Evolutionary conservation across 106 monocot species (phyloP), one percentile per base, ranked within the genome.

Genomic region (Posidonia australis): DNA sequence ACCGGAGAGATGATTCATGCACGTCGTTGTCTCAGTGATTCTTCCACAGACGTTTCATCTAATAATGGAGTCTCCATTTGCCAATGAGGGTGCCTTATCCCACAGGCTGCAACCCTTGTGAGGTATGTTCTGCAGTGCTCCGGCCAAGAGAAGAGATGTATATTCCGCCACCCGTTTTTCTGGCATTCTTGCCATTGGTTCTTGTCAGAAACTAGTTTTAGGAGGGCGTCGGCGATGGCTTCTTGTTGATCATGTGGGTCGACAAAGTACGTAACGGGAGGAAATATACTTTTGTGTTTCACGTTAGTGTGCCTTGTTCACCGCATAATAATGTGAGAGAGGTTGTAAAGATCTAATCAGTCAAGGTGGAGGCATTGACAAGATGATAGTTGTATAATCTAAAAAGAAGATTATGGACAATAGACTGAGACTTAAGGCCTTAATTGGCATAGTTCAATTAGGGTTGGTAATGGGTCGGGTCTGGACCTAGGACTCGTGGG

Each of bases 61-160:
- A n/a, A n/a, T 0, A 70, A 45, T 4, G 94, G 86, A 13, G 94
- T 90, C 69, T 96, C 94, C 1, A 72, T 80, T 51, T 84, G 77
- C 94, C 94, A 96, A 27, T 84, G 90, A 0, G 94, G 90, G 67
- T 96, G 90, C 54, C 94, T 79, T 78, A 96, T 84, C 51, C 94
- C 58, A 69, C 94, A 90, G 0, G 84, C 87, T 10, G 94, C 90
- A 5, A 96, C 77, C 51, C 90, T 77, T n/a, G 84, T 78, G 11
- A 96, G 86, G 67, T 90, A 96, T 5, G 86, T 86, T 24, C 90
- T 77, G 67, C 90, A 96, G 53, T 96, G 94, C 72, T 86, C 94
- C 1, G 94, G 94, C 94, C 94, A 96, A 0, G 94, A 96, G 60
- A 83, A 96, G 54, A 87, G 80, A 62, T 96, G 90, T 41, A 96